Evolutionary conservation across 805 yeast species (phyloP).

Genomic region (Saturnispora besseyi): DNA sequence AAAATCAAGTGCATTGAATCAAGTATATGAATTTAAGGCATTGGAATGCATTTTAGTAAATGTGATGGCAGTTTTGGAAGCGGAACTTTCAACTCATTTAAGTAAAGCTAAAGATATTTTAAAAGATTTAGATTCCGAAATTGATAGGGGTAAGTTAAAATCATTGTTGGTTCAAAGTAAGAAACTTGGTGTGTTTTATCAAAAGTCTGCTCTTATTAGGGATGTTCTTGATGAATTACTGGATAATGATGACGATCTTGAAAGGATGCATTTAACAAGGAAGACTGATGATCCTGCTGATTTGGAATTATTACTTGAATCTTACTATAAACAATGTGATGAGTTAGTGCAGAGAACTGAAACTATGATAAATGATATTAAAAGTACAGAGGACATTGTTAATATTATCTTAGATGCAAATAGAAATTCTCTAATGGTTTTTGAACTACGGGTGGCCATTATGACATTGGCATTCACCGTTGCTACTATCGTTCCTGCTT

Average conservation of each 20-base stretch:
- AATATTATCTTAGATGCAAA: constrained; percentile 87
- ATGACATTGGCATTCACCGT: constrained; percentile 80
- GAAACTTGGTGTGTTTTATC: constrained; percentile 61
- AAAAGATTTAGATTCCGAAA: constrained; percentile 65
- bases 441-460: constrained; percentile 73
- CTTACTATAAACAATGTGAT: constrained; percentile 86
- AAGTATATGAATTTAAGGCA: constrained; percentile 71
- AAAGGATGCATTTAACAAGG: constrained; percentile 65
- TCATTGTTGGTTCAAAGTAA: constrained; percentile 69
- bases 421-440: constrained; percentile 81
- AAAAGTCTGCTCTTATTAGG: constrained; percentile 64
- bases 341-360: constrained; percentile 90
- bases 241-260: constrained; percentile 80
- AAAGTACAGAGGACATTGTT: constrained; percentile 86
- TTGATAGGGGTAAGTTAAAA: constrained; percentile 65
- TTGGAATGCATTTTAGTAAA: constrained; percentile 75
- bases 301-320: constrained; percentile 77
- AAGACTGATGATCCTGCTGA: constrained; percentile 42
- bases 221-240: constrained; percentile 75
- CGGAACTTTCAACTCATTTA: constrained; percentile 57
- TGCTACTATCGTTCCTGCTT: constrained; percentile 78
- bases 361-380: constrained; percentile 70
- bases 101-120: constrained; percentile 54
- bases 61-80: constrained; percentile 70
- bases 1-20: constrained; percentile 28